A percentile compares a stretch with the other conserved stretches of the same genome.
phyloP scores from a whole-genome alignment of 2,329 filamentous ascomycete genomes.

The Orbilia javanica region DNA sequence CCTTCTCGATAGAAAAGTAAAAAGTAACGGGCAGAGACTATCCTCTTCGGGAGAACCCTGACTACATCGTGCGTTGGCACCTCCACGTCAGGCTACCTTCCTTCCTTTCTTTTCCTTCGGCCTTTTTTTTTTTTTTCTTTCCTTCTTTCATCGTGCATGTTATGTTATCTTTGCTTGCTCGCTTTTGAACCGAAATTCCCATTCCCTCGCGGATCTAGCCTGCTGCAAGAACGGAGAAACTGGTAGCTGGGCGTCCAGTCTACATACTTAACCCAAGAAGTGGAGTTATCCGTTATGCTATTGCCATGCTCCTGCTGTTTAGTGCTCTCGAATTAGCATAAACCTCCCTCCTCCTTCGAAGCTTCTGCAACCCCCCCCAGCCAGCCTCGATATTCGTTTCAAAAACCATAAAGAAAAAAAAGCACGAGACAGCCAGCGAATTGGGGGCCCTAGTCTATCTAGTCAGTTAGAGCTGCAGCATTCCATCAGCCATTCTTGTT shows the following conservation, averaged over 20 bases:
- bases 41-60: slow-evolving; percentile 44
- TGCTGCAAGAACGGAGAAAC: slow-evolving; percentile 27
- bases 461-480: slow-evolving; percentile 33
- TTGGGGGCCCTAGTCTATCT: slow-evolving; percentile 1
- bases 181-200: slow-evolving; percentile 16
- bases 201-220: slow-evolving; percentile 37
- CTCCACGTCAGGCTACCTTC: slow-evolving; percentile 46
- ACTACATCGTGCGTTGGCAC: slow-evolving; percentile 53
- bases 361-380: background rate
- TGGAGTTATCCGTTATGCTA: slow-evolving; percentile 26
- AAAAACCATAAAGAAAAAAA: slow-evolving; percentile 23
- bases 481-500: slow-evolving; percentile 45
- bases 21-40: slow-evolving; percentile 33
- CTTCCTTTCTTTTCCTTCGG: slow-evolving; percentile 4
- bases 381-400: slow-evolving; percentile 29
- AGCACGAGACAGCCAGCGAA: slow-evolving; percentile 12
- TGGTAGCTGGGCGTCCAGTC: slow-evolving; percentile 10
- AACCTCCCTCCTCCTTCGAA: background rate
- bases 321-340: slow-evolving; percentile 12
- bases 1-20: too few relatives aligned
- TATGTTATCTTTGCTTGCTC: too few relatives aligned
- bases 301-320: background rate
- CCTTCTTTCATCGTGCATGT: too few relatives aligned
- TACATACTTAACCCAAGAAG: background rate
- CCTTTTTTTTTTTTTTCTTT: background rate